A percentile compares a stretch with the other conserved stretches of the same genome.
Conservation (phyloP, 1,284 basidiomycete genomes). For the Cystobasidiaceae sp. region DNA sequence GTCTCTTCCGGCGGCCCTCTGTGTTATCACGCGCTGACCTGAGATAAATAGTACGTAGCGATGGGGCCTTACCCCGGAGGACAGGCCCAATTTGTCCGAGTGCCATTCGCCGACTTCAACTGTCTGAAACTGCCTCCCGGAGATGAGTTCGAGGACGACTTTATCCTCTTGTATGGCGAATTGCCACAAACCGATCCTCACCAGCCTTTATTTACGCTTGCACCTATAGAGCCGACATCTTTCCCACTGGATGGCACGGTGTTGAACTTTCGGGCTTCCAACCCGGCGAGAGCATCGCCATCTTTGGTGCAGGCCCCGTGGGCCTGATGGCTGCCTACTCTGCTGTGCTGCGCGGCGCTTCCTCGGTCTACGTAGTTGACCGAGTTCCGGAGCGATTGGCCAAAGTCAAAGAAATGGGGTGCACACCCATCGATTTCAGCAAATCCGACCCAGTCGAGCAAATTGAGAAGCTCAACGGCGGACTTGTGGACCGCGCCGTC, state of each 20-base stretch:
- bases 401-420: conserved; percentile 55
- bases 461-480: conserved; percentile 36
- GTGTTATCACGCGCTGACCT: too few species aligned
- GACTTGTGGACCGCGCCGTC: conserved; percentile 52
- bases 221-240: conserved; percentile 2
- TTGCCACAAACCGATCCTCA: conserved; percentile 51
- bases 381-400: conserved; percentile 54
- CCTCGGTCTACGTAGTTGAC: conserved; percentile 56
- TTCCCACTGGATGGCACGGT: conserved; percentile 52
- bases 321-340: conserved; percentile 57
- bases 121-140: conserved; percentile 55
- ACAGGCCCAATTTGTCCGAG: conserved; percentile 56
- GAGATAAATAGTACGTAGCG: conserved; percentile 52
- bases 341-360: conserved; percentile 53
- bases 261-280: conserved; percentile 48
- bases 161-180: conserved; percentile 55
- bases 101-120: conserved; percentile 57
- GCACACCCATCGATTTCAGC: conserved; percentile 53
- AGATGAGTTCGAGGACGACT: conserved; percentile 55
- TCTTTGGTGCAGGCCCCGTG: conserved; percentile 54
- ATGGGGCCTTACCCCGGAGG: conserved; percentile 57
- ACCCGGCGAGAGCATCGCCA: conserved; percentile 54
- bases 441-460: conserved; percentile 35
- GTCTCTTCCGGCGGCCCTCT: too few species aligned
- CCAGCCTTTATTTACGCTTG: background rate